Base-by-base conservation (phyloP, 371 early-diverging fungal genomes). In the Lichtheimia ornata region DNA sequence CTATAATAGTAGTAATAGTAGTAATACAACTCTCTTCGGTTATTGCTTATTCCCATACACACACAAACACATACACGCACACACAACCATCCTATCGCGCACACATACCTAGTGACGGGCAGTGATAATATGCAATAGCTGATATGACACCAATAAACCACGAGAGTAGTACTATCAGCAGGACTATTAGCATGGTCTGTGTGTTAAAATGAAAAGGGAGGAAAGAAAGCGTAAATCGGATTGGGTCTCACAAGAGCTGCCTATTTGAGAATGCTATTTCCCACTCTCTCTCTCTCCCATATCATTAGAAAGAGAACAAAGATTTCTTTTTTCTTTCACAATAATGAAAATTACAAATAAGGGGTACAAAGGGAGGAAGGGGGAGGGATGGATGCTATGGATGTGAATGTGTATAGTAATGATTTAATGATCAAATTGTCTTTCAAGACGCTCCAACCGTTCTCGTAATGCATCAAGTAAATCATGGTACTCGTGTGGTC, bases 391-490 rank as follows among this genome's bases (percentile, higher is more conserved):
- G 27, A 25, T 53, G 12, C 12, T 25, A 15, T 12, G 30, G n/a
- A 53, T 30, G 25, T 35, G 14, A 25, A 55, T 40, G 28, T 40
- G 28, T 15, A 55, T 42, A 9, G 28, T 41, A 28, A 59, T 35
- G 45, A 27, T 20, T 59, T 28, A 40, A 50, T 51, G 62, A 30
- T 66, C 64, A 49, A 75, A 53, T 61, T 70, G 73, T 18, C 61
- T 42, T 44, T 76, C 76, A 50, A 77, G 59, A 56, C 65, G 67
- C 61, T 77, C 72, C 42, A 77, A 61, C 49, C 77, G 66, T 18
- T 69, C 71, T 50, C 71, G 69, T 4, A 77, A 57, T 12, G 70
- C 74, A 53, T 67, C 44, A 15, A 73, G 22, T 24, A 70, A 27
- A 24, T 40, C 64, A 54, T 61, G 63, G 17, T 59, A 53, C 28